Conservation (phyloP, 257 asterid genomes). For the Solanum tacnaense region DNA sequence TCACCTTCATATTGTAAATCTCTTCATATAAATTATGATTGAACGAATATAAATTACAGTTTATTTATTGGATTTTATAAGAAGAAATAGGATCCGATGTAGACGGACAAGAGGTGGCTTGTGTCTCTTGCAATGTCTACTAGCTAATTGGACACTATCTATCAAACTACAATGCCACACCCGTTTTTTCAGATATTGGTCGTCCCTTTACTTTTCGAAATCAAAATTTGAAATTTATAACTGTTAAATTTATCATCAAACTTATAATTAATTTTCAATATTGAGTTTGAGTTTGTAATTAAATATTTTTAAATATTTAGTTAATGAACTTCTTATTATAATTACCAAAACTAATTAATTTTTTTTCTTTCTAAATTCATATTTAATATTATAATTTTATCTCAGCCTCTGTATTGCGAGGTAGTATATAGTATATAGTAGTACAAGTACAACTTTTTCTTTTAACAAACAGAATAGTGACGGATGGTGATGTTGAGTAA, state of each 20-base stretch:
- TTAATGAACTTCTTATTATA: no score
- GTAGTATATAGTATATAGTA: not conserved
- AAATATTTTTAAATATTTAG: not conserved
- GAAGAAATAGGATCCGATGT: not conserved
- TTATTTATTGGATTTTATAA: no score
- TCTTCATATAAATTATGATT: no score
- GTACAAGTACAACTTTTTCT: not conserved
- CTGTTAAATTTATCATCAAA: not conserved
- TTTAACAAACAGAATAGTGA: not conserved
- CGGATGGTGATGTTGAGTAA: not conserved
- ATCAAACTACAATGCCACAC: conserved; percentile 8
- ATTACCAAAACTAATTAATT: not conserved
- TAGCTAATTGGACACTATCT: conserved; percentile 30
- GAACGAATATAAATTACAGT: not conserved
- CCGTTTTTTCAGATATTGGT: conserved; percentile 30
- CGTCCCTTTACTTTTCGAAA: not conserved
- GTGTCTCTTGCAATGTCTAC: not conserved
- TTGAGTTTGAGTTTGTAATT: not conserved
- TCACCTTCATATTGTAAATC: no score
- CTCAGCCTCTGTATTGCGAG: not conserved
- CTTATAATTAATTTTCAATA: not conserved
- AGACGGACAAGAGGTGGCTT: not conserved
- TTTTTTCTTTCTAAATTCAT: no score
- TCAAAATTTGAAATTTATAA: not conserved
- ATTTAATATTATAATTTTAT: not conserved